A percentile compares a stretch with the other conserved stretches of the same genome.
Evolutionary conservation across 352 stramenopile genomes (phyloP).

Genomic region (Phytophthora boehmeriae): DNA sequence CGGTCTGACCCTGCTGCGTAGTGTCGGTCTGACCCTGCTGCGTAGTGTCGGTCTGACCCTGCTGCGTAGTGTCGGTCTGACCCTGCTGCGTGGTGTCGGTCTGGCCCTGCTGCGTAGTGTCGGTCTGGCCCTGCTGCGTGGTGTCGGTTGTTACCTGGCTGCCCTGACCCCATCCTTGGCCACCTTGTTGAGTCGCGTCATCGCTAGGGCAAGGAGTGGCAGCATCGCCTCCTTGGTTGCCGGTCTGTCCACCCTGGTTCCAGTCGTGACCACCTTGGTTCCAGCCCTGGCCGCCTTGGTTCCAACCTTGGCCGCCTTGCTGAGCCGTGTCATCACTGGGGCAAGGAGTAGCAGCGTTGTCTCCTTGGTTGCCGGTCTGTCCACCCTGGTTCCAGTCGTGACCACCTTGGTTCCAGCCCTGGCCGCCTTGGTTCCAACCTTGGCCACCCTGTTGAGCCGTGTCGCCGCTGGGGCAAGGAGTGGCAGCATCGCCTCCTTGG

Average conservation of each 20-base stretch:
- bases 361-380: not conserved
- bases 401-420: conserved; percentile 5
- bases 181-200: not conserved
- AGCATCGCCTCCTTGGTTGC: conserved; percentile 14
- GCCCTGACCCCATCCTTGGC: conserved; percentile 5
- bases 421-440: conserved; percentile 7
- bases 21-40: conserved; percentile 1
- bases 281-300: conserved; percentile 1
- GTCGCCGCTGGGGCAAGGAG: conserved; percentile 12
- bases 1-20: conserved; percentile 3
- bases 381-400: not conserved
- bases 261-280: conserved; percentile 11
- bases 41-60: conserved; percentile 2
- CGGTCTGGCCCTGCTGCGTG: conserved; percentile 2
- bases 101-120: conserved; percentile 5
- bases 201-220: conserved; percentile 15
- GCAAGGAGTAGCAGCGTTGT: not conserved
- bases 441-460: not conserved
- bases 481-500: conserved; percentile 14
- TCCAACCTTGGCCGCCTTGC: not conserved
- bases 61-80: not conserved
- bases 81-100: not conserved
- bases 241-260: conserved; percentile 4
- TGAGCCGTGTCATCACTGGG: not conserved
- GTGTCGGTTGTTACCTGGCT: not conserved